Evolutionary conservation across 2,329 filamentous ascomycete genomes (phyloP).

Genomic region (Thielaviopsis punctulata): DNA sequence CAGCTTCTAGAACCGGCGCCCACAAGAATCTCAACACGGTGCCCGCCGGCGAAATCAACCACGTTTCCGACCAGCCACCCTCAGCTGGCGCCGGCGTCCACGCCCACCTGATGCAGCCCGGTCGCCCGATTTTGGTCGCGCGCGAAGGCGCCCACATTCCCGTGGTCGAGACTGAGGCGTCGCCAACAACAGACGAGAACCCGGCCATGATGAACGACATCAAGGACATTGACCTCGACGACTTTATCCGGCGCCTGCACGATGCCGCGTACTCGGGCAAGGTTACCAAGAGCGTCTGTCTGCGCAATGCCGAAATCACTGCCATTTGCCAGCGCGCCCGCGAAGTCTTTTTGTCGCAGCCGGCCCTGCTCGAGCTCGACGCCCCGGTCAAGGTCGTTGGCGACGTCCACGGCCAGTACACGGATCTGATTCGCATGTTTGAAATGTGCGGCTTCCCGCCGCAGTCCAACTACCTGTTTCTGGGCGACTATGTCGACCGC

Average conservation of each 20-base stretch:
- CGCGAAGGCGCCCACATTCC: conserved; percentile 55
- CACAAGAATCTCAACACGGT: conserved; percentile 66
- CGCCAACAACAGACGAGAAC: conserved; percentile 16
- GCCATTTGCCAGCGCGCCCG: conserved; percentile 81
- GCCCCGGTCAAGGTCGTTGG: conserved; percentile 96
- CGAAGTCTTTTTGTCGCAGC: conserved; percentile 81
- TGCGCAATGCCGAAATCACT: conserved; percentile 94
- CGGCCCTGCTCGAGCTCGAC: conserved; percentile 77
- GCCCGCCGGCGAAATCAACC: conserved; percentile 80
- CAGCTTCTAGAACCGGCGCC: conserved; percentile 58
- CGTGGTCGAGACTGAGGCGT: conserved; percentile 32
- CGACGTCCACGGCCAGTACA: conserved; percentile 93
- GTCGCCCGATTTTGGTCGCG: conserved; percentile 79
- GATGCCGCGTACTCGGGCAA: conserved; percentile 94
- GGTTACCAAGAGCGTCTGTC: conserved; percentile 89
- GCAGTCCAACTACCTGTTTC: conserved; percentile 77
- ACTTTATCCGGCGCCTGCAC: conserved; percentile 87
- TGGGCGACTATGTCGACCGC: conserved; percentile 91
- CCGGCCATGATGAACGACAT: conserved; percentile 74
- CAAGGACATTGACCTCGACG: conserved; percentile 85
- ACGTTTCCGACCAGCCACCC: conserved; percentile 81
- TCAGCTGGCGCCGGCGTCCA: conserved; percentile 43
- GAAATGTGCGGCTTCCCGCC: conserved; percentile 98
- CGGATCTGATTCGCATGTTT: conserved; percentile 88
- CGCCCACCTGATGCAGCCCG: conserved; percentile 48